Evolutionary conservation across 108 stramenopile species (phyloP).

Genomic region (Cyclotella cryptica): DNA sequence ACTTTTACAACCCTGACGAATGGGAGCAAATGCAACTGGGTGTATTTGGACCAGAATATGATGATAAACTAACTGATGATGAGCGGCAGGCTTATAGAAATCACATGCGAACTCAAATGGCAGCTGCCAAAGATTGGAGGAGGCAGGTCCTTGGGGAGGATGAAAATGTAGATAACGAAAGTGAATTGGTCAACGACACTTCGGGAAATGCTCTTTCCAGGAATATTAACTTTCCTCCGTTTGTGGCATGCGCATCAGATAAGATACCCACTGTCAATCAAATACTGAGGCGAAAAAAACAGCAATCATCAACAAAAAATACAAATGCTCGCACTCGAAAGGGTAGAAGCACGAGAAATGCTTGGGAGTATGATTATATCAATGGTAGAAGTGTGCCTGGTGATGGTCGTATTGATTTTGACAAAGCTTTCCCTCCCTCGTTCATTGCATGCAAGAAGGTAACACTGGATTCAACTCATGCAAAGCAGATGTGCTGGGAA

Average conservation of each 20-base stretch:
- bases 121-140: conserved; percentile 53
- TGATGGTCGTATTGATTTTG: conserved; percentile 64
- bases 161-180: conserved; percentile 22
- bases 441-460: conserved; percentile 48
- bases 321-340: conserved; percentile 8
- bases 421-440: conserved; percentile 56
- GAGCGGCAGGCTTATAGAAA: conserved; percentile 47
- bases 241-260: conserved; percentile 52
- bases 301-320: conserved; percentile 12
- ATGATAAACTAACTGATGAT: conserved; percentile 33
- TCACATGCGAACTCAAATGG: conserved; percentile 61
- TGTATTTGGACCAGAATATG: conserved; percentile 57
- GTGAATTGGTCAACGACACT: not conserved
- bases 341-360: conserved; percentile 18
- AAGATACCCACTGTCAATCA: conserved; percentile 62
- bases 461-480: conserved; percentile 49
- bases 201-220: not conserved
- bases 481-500: conserved; percentile 69
- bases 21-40: conserved; percentile 60
- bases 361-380: conserved; percentile 59
- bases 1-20: conserved; percentile 59
- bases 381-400: conserved; percentile 59
- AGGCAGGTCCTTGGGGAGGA: conserved; percentile 38
- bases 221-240: conserved; percentile 43
- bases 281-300: conserved; percentile 51